Evolutionary conservation across 2,329 filamentous ascomycete species (phyloP).

Genomic region (Cladosporium colombiae): DNA sequence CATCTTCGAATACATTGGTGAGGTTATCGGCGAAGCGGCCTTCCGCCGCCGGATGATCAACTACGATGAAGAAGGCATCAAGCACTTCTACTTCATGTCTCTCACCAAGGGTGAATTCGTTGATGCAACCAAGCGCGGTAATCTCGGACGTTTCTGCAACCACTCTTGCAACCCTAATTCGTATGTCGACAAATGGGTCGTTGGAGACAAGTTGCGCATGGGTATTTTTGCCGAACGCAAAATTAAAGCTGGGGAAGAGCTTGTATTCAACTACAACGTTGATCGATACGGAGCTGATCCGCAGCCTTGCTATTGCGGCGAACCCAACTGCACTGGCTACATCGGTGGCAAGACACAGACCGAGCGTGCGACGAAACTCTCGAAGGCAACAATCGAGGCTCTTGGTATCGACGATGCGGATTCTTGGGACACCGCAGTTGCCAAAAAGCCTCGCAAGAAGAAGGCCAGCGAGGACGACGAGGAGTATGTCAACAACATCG

Average conservation of each 20-base stretch:
- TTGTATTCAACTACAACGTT: constrained; percentile 99
- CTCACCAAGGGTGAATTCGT: constrained; percentile 95
- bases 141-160: constrained; percentile 95
- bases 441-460: constrained; percentile 91
- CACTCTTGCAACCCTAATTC: constrained; percentile 99
- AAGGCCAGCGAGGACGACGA: constrained; percentile 88
- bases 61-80: constrained; percentile 95
- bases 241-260: constrained; percentile 85
- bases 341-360: constrained; percentile 98
- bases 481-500: constrained; percentile 88
- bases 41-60: constrained; percentile 89
- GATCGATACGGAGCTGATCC: constrained; percentile 96
- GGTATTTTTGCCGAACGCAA: constrained; percentile 90
- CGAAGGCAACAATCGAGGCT: constrained; percentile 86
- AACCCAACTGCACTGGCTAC: constrained; percentile 91
- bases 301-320: constrained; percentile 94
- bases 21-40: constrained; percentile 90
- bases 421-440: constrained; percentile 85
- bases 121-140: constrained; percentile 94
- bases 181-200: constrained; percentile 99
- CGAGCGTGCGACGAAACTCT: constrained; percentile 88
- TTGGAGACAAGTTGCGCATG: constrained; percentile 96
- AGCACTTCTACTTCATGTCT: constrained; percentile 99
- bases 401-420: constrained; percentile 92
- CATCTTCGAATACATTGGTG: constrained; percentile 97